Evolutionary conservation across 352 stramenopile species (phyloP).

Genomic region (Halophytophthora polymorphica): DNA sequence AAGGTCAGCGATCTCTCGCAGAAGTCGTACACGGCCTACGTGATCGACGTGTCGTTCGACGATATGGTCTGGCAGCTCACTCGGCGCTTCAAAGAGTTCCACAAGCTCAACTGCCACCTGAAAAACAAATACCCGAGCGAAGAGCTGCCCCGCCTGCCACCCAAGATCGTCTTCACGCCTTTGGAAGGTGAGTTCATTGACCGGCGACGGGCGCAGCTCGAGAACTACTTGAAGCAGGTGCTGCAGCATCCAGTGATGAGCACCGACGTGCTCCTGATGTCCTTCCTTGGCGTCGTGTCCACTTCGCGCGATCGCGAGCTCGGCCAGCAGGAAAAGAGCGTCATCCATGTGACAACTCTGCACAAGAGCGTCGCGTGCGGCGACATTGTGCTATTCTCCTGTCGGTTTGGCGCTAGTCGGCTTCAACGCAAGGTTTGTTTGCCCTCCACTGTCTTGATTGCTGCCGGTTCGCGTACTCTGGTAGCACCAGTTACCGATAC

Average conservation of each 20-base stretch:
- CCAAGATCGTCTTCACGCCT: conserved; percentile 69
- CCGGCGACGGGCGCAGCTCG: conserved; percentile 56
- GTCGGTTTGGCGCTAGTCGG: conserved; percentile 70
- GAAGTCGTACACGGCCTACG: conserved; percentile 64
- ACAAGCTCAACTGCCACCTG: conserved; percentile 30
- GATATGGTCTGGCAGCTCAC: conserved; percentile 65
- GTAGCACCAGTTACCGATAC: background rate
- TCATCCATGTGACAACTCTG: conserved; percentile 74
- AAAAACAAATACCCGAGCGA: conserved; percentile 37
- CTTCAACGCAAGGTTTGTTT: conserved; percentile 68
- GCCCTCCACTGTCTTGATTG: background rate
- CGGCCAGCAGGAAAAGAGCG: conserved; percentile 49
- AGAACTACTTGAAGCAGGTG: conserved; percentile 59
- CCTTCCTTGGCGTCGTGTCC: conserved; percentile 74
- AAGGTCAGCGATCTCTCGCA: conserved; percentile 80
- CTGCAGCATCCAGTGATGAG: conserved; percentile 43
- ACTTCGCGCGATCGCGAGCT: conserved; percentile 62
- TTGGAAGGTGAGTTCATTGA: conserved; percentile 62
- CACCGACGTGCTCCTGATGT: conserved; percentile 66
- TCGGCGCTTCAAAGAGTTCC: conserved; percentile 69
- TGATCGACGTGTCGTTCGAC: conserved; percentile 70
- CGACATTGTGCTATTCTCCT: conserved; percentile 83
- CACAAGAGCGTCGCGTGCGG: conserved; percentile 66
- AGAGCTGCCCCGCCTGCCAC: conserved; percentile 43
- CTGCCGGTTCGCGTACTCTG: background rate